Percentiles rank a stretch among this genome's conserved stretches.
Evolutionary conservation across 768 basidiomycete species (phyloP).

Genomic region (Sporobolomyces phaffii): DNA sequence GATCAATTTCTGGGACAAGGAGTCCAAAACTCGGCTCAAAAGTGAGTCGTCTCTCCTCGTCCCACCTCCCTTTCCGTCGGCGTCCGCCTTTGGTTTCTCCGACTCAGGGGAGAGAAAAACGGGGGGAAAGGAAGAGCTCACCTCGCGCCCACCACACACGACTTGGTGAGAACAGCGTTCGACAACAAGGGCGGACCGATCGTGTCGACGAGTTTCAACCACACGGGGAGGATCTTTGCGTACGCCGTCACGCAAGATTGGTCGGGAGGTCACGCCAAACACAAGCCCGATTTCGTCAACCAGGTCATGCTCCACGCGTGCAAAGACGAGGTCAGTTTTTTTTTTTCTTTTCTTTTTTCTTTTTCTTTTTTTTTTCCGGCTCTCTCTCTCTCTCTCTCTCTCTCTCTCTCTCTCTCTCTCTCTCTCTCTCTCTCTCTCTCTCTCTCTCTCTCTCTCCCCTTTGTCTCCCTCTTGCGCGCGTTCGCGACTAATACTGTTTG

Average conservation of each 20-base stretch:
- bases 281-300: slow-evolving; percentile 51
- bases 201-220: slow-evolving; percentile 74
- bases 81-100: too few relatives aligned
- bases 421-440: not conserved
- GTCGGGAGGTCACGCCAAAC: slow-evolving; percentile 40
- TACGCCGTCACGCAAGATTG: slow-evolving; percentile 60
- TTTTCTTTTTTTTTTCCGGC: too few relatives aligned
- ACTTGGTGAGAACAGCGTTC: slow-evolving; percentile 67
- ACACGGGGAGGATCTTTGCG: slow-evolving; percentile 79
- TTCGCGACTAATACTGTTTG: too few relatives aligned
- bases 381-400: not conserved
- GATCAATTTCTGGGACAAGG: slow-evolving; percentile 92
- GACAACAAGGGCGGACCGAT: slow-evolving; percentile 71
- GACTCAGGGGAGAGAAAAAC: too few relatives aligned
- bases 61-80: not conserved
- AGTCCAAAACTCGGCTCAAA: slow-evolving; percentile 83
- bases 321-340: slow-evolving; percentile 64
- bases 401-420: not conserved
- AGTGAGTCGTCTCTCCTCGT: slow-evolving; percentile 45
- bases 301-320: slow-evolving; percentile 77
- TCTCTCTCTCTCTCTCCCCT: not conserved
- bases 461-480: too few relatives aligned
- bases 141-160: too few relatives aligned
- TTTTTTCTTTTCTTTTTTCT: not conserved
- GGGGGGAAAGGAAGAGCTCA: too few relatives aligned